These are phyloP conservation scores for Hura crepitans DNA, from an alignment of 441 rosid genomes.

Conservation along the genomic window DNA sequence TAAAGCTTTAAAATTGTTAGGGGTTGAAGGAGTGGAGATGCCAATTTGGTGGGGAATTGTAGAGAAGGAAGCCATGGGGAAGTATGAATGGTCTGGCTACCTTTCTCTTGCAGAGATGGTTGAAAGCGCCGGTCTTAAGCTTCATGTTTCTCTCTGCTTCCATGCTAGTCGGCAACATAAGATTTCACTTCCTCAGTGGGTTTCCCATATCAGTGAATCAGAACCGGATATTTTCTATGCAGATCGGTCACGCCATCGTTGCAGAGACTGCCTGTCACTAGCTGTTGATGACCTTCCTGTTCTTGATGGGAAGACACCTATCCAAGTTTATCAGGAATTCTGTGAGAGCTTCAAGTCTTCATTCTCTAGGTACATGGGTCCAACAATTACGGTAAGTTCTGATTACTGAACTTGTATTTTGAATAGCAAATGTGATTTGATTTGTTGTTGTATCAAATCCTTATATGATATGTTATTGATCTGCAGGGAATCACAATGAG, in stretches of 20 bases:
- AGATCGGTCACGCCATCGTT: constrained; percentile 50
- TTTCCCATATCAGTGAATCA: constrained; percentile 47
- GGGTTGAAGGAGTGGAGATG: constrained; percentile 83
- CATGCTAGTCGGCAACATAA: constrained; percentile 44
- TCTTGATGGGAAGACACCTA: constrained; percentile 65
- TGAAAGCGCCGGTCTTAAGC: constrained; percentile 61
- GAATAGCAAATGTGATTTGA: too few species aligned
- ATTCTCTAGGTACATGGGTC: constrained; percentile 61
- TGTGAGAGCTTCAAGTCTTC: constrained; percentile 75
- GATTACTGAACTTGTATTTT: neutral
- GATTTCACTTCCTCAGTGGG: constrained; percentile 74
- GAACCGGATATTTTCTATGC: constrained; percentile 49
- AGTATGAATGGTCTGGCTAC: constrained; percentile 82
- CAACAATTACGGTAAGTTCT: constrained; percentile 57
- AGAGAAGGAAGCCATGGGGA: constrained; percentile 74
- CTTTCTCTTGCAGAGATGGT: constrained; percentile 80
- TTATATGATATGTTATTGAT: constrained; percentile 9
- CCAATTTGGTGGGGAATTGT: constrained; percentile 89
- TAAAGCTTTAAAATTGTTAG: constrained; percentile 76
- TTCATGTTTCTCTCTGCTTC: constrained; percentile 72
- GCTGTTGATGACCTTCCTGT: constrained; percentile 72
- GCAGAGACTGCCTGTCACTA: constrained; percentile 60
- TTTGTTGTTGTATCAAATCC: neutral
- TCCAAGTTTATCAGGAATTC: constrained; percentile 62
- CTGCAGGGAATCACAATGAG: constrained; percentile 77